Base-by-base conservation (phyloP, 441 rosid genomes). In the Bocquillonia castaneifolia region DNA sequence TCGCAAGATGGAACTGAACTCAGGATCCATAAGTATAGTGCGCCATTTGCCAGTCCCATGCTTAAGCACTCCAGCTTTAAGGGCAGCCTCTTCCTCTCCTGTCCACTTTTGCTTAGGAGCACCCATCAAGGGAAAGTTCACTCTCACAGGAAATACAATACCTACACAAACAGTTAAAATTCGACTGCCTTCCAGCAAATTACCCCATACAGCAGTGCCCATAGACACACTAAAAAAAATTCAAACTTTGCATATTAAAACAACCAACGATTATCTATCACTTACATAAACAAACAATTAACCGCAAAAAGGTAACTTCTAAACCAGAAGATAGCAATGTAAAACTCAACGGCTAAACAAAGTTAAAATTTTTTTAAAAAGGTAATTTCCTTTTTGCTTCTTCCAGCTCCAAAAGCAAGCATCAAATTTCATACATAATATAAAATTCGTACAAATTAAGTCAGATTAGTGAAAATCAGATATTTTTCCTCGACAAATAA, bases 81-180 rank as follows among this genome's bases (percentile, higher is more conserved):
- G 72, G 25, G 98, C 97, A 2, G 88, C 87, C 80, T 93, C 98
- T 76, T 93, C 98, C 78, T 93, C 98, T 37, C 84, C 81, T 13
- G 98, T 93, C 98, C 98, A 93, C 78, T 91, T 93, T 72, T 93
- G 98, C 85, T 93, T 93, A 0, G 97, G 98, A 61, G 97, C 98
- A 70, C 98, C 97, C 98, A 93, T 93, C 68, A 64, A 71, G 73
- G 67, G 74, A 54, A 31, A 62, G 54, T 68, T 53, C n/a, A 62
- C 50, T 42, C 64, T 64, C 17, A 45, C 28, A 64, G 23, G 20
- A 23, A 42, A 44, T 32, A 58, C 48, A 42, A 44, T 32, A 58
- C 48, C 51, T 68, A 20, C 66, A 48, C 47, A 55, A 55, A 28
- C 59, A 25, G n/a, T 18, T 48, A 25, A 59, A 42, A 29, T 55